Conservation (phyloP, 805 yeast genomes). For the Gaillardinia entomophila region DNA sequence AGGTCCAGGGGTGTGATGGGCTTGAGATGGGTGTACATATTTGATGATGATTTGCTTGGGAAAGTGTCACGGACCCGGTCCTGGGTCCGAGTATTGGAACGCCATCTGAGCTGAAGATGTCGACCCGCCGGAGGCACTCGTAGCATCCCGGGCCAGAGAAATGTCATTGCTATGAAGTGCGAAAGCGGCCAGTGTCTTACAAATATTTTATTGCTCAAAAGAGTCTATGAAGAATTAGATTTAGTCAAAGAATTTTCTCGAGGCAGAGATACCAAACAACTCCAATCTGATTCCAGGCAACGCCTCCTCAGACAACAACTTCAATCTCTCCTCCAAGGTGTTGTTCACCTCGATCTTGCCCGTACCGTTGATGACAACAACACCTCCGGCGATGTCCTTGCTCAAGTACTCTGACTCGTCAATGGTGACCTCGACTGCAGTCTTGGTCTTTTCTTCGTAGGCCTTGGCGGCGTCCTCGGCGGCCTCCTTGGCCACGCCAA, state of each 20-base stretch:
- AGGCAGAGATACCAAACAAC: slow-evolving; percentile 74
- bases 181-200: too few species aligned
- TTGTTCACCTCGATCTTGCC: slow-evolving; percentile 89
- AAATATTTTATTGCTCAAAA: too few species aligned
- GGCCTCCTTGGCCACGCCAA: slow-evolving; percentile 55
- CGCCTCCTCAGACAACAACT: slow-evolving; percentile 73
- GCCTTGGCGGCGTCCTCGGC: slow-evolving; percentile 54
- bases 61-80: too few species aligned
- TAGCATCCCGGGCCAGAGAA: too few species aligned
- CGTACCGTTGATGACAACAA: slow-evolving; percentile 56
- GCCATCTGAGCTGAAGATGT: too few species aligned
- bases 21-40: slow-evolving; percentile 18
- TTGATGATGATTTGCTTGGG: not conserved
- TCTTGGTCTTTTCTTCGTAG: slow-evolving; percentile 59
- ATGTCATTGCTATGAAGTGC: too few species aligned
- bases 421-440: slow-evolving; percentile 48
- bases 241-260: slow-evolving; percentile 89
- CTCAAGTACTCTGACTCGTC: slow-evolving; percentile 55
- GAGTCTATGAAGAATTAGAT: too few species aligned
- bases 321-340: slow-evolving; percentile 91
- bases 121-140: too few species aligned
- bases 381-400: slow-evolving; percentile 79
- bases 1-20: slow-evolving; percentile 45
- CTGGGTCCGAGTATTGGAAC: too few species aligned
- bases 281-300: slow-evolving; percentile 91